Evolutionary conservation across 768 basidiomycete species (phyloP).

Genomic region (Tulasnella sp.): DNA sequence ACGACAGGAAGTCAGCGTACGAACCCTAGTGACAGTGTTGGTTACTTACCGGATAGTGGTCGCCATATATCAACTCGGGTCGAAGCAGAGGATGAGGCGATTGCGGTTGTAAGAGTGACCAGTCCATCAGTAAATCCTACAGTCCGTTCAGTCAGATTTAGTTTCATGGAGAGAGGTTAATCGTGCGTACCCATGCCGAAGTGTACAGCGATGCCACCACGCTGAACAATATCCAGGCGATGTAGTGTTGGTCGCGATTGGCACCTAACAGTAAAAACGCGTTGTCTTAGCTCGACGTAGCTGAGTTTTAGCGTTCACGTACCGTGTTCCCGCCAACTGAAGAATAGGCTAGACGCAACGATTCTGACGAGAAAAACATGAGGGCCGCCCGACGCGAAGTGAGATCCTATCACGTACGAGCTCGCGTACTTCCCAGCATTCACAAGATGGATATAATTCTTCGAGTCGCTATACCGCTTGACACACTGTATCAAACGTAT

Average conservation of each 20-base stretch:
- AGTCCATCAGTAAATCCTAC: slow-evolving; percentile 82
- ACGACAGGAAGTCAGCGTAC: not conserved
- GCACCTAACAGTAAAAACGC: slow-evolving; percentile 24
- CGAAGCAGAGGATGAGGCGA: slow-evolving; percentile 52
- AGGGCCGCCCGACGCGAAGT: not conserved
- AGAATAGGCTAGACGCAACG: slow-evolving; percentile 53
- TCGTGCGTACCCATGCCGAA: slow-evolving; percentile 54
- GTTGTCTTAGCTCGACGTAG: slow-evolving; percentile 11
- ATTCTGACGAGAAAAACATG: slow-evolving; percentile 37
- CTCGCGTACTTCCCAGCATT: slow-evolving; percentile 75
- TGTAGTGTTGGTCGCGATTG: slow-evolving; percentile 39
- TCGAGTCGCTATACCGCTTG: slow-evolving; percentile 75
- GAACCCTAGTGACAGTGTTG: not conserved
- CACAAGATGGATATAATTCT: slow-evolving; percentile 61
- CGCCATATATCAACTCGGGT: slow-evolving; percentile 58
- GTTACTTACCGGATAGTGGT: slow-evolving; percentile 41
- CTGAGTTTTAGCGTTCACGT: slow-evolving; percentile 5
- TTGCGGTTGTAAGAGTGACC: slow-evolving; percentile 63
- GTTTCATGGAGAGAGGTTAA: not conserved
- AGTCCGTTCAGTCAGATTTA: not conserved
- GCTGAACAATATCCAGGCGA: slow-evolving; percentile 54
- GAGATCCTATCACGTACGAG: not conserved
- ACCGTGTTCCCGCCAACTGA: slow-evolving; percentile 63
- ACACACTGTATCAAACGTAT: slow-evolving; percentile 76
- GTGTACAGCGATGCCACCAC: slow-evolving; percentile 57